Conservation (phyloP, 352 stramenopile genomes). For the Phytophthora europaea region DNA sequence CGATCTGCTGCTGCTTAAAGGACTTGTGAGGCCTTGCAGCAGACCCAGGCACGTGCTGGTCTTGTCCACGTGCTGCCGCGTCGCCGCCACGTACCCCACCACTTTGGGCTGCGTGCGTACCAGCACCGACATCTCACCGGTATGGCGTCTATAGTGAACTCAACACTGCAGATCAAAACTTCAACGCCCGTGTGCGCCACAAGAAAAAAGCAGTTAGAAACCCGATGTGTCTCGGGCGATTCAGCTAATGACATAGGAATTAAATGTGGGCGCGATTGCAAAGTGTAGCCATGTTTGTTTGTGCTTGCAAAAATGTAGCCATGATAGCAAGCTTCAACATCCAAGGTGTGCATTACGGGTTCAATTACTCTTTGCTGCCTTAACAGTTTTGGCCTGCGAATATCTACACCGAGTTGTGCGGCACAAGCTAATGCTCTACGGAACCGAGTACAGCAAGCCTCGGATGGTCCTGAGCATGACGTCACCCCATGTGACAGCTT, state of each 20-base stretch:
- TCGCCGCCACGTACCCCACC: slow-evolving; percentile 88
- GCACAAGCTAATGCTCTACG: not conserved
- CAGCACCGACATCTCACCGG: not conserved
- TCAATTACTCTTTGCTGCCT: not conserved
- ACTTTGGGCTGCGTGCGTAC: slow-evolving; percentile 18
- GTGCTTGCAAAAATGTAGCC: too few species aligned
- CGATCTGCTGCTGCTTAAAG: too few species aligned
- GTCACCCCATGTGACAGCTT: not conserved
- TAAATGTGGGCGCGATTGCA: too few species aligned
- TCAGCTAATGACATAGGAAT: too few species aligned
- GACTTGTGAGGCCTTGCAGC: slow-evolving; percentile 94
- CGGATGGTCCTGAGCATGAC: not conserved
- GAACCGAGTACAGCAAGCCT: not conserved
- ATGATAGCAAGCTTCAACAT: not conserved
- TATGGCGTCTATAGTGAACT: not conserved
- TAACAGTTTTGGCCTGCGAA: not conserved
- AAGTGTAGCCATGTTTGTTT: too few species aligned
- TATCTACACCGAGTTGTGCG: not conserved
- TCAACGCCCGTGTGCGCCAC: not conserved
- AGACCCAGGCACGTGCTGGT: slow-evolving; percentile 96
- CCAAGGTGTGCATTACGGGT: not conserved
- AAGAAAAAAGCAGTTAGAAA: too few species aligned
- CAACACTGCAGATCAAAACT: too few species aligned
- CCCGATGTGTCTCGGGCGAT: too few species aligned
- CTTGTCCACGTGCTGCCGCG: slow-evolving; percentile 91